Evolutionary conservation across 306 rosid species (phyloP).

Genomic region (Prunus armeniaca): DNA sequence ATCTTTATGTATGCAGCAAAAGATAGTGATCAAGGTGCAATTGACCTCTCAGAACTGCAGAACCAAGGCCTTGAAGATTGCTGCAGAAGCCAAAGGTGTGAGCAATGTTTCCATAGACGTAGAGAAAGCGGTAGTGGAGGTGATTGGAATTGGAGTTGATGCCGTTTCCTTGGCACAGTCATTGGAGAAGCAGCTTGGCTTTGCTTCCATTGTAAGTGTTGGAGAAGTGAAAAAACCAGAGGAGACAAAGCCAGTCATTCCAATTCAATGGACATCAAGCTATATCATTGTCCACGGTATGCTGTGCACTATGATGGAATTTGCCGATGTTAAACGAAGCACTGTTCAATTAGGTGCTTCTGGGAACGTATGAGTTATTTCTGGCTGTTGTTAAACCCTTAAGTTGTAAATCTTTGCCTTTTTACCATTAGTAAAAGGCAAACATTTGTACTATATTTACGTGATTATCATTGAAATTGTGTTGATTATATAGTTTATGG

Average conservation of each 20-base stretch:
- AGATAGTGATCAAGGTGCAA: constrained; percentile 34
- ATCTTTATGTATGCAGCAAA: constrained; percentile 1
- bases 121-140: constrained; percentile 24
- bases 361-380: no score
- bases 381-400: no score
- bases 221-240: constrained; percentile 6
- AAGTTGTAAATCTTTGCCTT: no score
- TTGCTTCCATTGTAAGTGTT: background rate
- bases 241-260: background rate
- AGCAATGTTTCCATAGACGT: constrained; percentile 30
- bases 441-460: no score
- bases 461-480: no score
- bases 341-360: no score
- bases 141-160: constrained; percentile 19
- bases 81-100: constrained; percentile 23
- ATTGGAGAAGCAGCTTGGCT: constrained; percentile 8
- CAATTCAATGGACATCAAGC: background rate
- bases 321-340: background rate
- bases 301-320: background rate
- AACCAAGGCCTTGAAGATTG: constrained; percentile 35
- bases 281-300: background rate
- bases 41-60: constrained; percentile 21
- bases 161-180: constrained; percentile 10
- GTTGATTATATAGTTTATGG: no score
- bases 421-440: no score